Percentiles rank a stretch among this genome's conserved stretches.
phyloP scores from a whole-genome alignment of 768 basidiomycete genomes.

The Tephrocybe sp. region DNA sequence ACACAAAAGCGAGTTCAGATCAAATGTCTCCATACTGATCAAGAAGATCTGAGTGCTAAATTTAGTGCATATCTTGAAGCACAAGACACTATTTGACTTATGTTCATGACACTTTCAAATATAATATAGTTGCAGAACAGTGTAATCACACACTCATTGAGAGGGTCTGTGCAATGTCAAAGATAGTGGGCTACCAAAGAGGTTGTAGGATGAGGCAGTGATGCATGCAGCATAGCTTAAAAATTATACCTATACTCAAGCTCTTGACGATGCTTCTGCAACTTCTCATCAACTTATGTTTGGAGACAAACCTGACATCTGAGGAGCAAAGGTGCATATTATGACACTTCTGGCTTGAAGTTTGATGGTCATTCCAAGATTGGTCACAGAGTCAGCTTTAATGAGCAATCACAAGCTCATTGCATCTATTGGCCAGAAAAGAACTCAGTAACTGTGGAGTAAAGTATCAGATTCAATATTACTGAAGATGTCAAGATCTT shows the following conservation, averaged over 20 bases:
- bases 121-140: background rate
- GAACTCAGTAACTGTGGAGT: slow-evolving; percentile 20
- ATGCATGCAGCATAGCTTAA: slow-evolving; percentile 26
- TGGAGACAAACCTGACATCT: slow-evolving; percentile 28
- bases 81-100: too few species aligned
- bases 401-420: slow-evolving; percentile 25
- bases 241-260: slow-evolving; percentile 27
- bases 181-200: slow-evolving; percentile 21
- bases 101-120: background rate
- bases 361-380: slow-evolving; percentile 20
- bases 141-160: slow-evolving; percentile 6
- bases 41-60: too few species aligned
- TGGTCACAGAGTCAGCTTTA: slow-evolving; percentile 29
- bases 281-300: slow-evolving; percentile 21
- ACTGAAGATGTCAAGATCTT: background rate
- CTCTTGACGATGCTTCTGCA: slow-evolving; percentile 10
- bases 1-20: slow-evolving; percentile 1
- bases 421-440: slow-evolving; percentile 32
- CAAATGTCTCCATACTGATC: background rate
- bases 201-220: slow-evolving; percentile 35
- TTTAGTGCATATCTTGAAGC: too few species aligned
- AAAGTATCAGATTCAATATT: slow-evolving; percentile 17
- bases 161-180: slow-evolving; percentile 23
- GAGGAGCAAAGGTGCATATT: slow-evolving; percentile 27
- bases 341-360: slow-evolving; percentile 20